Evolutionary conservation across 169 alveolate species (phyloP).

Genomic region (Plasmodium yoelii): DNA sequence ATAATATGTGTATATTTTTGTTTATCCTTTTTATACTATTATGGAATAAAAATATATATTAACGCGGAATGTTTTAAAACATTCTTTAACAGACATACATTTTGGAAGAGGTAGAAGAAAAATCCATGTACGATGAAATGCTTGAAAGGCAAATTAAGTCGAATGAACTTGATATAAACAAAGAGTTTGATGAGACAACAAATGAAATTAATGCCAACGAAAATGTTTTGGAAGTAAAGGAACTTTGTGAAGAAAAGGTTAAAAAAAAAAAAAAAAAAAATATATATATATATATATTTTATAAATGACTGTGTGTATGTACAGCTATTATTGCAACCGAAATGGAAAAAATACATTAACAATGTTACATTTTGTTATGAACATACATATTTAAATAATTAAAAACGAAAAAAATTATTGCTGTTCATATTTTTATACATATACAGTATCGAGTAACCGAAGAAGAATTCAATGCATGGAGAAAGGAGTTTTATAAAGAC

Average conservation of each 20-base stretch:
- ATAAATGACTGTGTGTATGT: background rate
- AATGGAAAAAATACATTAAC: no score
- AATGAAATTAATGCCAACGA: constrained; percentile 16
- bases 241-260: constrained; percentile 60
- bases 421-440: background rate
- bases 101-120: constrained; percentile 51
- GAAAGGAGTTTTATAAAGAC: constrained; percentile 58
- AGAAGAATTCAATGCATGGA: constrained; percentile 73
- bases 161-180: constrained; percentile 4
- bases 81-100: constrained; percentile 32
- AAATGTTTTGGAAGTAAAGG: constrained; percentile 59
- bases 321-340: background rate
- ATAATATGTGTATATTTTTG: background rate
- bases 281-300: background rate
- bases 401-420: no score
- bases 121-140: constrained; percentile 75
- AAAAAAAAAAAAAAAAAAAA: no score
- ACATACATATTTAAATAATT: no score
- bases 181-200: constrained; percentile 30
- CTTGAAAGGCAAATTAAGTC: constrained; percentile 31
- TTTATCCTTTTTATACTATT: background rate
- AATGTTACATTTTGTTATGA: no score
- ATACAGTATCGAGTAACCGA: constrained; percentile 66
- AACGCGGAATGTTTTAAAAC: no score
- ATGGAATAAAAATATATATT: background rate